These are phyloP conservation scores for Ophiosphaerella narmari DNA, from an alignment of 2,329 filamentous ascomycete genomes.

Conservation along the genomic window DNA sequence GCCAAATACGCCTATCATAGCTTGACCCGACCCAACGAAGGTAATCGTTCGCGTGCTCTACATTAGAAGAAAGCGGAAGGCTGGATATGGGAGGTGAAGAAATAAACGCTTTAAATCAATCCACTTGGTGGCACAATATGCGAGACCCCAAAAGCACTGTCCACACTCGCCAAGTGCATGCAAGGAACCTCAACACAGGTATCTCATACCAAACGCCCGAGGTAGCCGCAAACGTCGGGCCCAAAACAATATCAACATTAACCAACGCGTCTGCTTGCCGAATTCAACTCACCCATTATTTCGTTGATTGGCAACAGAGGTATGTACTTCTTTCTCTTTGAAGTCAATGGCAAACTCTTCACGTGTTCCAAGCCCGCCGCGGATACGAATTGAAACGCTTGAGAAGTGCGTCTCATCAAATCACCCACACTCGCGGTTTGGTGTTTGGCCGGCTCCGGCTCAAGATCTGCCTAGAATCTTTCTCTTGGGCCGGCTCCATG, in stretches of 20 bases:
- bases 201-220: constrained; percentile 3
- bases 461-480: constrained; percentile 35
- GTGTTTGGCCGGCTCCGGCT: constrained; percentile 12
- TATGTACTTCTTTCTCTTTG: not conserved
- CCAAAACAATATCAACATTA: constrained; percentile 2
- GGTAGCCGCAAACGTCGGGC: not conserved
- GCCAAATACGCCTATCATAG: constrained; percentile 2
- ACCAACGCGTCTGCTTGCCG: not conserved
- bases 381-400: constrained; percentile 3
- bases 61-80: not conserved
- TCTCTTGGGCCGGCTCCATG: constrained; percentile 54
- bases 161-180: constrained; percentile 3
- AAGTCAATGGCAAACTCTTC: not conserved
- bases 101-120: not conserved
- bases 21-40: not conserved
- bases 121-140: constrained; percentile 1
- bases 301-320: not conserved
- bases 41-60: not conserved
- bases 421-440: constrained; percentile 4
- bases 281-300: not conserved
- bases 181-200: constrained; percentile 4
- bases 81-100: not conserved
- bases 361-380: not conserved
- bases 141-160: constrained; percentile 1
- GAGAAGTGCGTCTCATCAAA: not conserved